phyloP scores from a whole-genome alignment of 345 rosid species.

The Lagerstroemia speciosa region DNA sequence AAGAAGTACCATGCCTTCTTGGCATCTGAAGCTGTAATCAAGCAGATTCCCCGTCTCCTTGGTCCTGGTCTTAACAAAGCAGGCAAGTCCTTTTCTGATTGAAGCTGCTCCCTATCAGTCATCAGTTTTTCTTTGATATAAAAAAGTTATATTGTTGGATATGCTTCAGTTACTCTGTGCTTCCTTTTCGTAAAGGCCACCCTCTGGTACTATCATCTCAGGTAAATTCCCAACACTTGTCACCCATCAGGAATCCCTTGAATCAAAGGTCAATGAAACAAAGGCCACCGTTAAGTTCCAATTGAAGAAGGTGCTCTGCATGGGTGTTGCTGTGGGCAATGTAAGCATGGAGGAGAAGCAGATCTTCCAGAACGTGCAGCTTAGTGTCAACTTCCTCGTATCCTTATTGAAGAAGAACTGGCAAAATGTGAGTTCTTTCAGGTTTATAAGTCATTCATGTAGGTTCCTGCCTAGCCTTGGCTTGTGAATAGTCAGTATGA shows the following conservation, averaged over 20 bases:
- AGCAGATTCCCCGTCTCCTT: too few species aligned
- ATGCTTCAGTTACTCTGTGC: neutral
- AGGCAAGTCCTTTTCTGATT: constrained; percentile 32
- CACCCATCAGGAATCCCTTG: constrained; percentile 64
- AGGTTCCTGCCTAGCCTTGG: too few species aligned
- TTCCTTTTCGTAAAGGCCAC: neutral
- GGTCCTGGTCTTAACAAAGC: constrained; percentile 89
- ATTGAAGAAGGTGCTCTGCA: constrained; percentile 66
- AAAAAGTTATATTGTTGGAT: neutral
- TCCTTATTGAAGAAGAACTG: constrained; percentile 72
- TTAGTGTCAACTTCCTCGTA: constrained; percentile 67
- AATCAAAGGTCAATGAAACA: constrained; percentile 65
- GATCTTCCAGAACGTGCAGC: too few species aligned
- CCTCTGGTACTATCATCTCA: constrained; percentile 11
- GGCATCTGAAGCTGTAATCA: too few species aligned
- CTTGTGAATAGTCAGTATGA: too few species aligned
- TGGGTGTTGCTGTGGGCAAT: constrained; percentile 73
- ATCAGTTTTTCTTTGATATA: too few species aligned
- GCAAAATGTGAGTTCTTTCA: constrained; percentile 49
- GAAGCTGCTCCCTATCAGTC: neutral
- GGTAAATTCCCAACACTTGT: constrained; percentile 82
- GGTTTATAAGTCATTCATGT: too few species aligned
- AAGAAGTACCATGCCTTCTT: constrained; percentile 73
- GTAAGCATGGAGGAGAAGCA: constrained; percentile 66
- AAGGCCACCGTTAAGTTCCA: constrained; percentile 77